A percentile compares a stretch with the other conserved stretches of the same genome.
Evolutionary conservation across 768 basidiomycete species (phyloP).

Genomic region (Chalciporus pseudorubinellus): DNA sequence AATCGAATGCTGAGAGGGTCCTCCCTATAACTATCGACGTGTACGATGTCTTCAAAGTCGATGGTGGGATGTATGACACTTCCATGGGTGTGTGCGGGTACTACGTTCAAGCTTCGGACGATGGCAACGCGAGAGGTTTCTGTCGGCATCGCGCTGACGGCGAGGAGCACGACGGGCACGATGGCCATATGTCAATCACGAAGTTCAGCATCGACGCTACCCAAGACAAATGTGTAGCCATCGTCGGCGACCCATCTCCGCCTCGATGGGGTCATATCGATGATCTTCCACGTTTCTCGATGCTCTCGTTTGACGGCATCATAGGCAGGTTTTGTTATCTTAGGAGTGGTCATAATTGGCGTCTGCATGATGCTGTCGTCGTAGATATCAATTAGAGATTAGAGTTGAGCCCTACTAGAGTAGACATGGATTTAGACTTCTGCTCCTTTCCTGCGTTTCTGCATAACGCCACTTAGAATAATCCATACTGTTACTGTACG

Average conservation of each 20-base stretch:
- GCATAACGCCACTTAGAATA: too few relatives aligned
- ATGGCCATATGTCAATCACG: neutral
- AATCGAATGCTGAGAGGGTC: neutral
- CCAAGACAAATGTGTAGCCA: neutral
- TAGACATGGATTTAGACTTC: neutral
- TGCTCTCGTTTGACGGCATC: slow-evolving; percentile 1
- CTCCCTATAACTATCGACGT: neutral
- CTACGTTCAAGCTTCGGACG: slow-evolving; percentile 1
- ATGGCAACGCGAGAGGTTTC: slow-evolving; percentile 5
- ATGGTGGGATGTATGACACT: neutral
- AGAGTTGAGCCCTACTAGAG: neutral
- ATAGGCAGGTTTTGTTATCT: slow-evolving; percentile 5
- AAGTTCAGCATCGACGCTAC: slow-evolving; percentile 9
- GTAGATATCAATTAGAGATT: neutral
- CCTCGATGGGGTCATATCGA: neutral
- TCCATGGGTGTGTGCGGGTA: neutral
- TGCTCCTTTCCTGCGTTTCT: neutral
- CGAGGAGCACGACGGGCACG: neutral
- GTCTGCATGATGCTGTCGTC: neutral
- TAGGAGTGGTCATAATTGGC: neutral
- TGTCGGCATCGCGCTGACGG: neutral
- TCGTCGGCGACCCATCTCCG: neutral
- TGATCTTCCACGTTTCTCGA: neutral
- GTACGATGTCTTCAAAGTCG: slow-evolving; percentile 1
- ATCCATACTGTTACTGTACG: neutral